These are phyloP conservation scores for Smittium culicis DNA, from an alignment of 371 early-diverging fungal genomes.

Conservation along the genomic window DNA sequence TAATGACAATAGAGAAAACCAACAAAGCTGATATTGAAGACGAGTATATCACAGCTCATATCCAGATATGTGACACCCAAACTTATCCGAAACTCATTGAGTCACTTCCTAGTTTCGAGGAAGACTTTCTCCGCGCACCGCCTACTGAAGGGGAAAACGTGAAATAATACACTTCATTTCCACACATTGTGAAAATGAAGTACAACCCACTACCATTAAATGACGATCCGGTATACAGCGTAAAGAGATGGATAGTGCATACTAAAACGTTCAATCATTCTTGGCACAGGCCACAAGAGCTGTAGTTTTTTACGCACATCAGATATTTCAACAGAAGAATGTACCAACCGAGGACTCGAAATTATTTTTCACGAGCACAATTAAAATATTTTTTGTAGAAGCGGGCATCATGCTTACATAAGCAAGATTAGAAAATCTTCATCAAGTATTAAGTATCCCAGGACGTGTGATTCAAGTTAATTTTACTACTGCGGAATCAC, in stretches of 20 bases:
- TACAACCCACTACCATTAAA: background rate
- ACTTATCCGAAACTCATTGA: background rate
- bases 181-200: background rate
- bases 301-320: background rate
- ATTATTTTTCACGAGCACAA: background rate
- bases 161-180: background rate
- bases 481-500: background rate
- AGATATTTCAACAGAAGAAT: background rate
- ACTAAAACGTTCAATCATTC: background rate
- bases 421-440: background rate
- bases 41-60: background rate
- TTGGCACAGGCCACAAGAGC: background rate
- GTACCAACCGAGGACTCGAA: background rate
- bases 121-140: background rate
- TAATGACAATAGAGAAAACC: background rate
- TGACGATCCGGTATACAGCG: background rate
- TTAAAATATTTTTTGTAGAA: background rate
- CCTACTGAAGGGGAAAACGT: background rate
- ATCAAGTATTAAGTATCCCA: background rate
- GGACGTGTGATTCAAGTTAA: background rate
- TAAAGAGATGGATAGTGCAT: background rate
- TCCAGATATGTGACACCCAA: background rate
- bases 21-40: background rate
- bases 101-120: background rate
- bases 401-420: background rate